phyloP scores from a whole-genome alignment of 1,139 yeast species.

The Lodderomyces metapsilosis region DNA sequence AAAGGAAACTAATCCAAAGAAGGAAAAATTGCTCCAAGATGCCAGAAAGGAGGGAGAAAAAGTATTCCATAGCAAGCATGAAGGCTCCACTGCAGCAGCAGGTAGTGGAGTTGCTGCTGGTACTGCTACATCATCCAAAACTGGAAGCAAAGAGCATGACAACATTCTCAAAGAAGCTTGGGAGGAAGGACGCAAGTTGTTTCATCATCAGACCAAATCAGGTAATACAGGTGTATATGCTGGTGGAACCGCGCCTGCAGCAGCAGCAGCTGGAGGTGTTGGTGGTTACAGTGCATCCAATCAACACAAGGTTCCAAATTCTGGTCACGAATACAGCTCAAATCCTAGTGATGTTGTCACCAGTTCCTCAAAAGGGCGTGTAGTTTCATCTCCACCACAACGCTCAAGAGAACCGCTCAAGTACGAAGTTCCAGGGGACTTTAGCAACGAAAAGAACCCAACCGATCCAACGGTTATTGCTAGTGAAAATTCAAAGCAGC shows the following conservation, averaged over 20 bases:
- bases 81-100: slow-evolving; percentile 4
- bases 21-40: slow-evolving; percentile 10
- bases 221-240: slow-evolving; percentile 5
- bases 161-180: slow-evolving; percentile 11
- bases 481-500: slow-evolving; percentile 10
- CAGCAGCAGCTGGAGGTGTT: slow-evolving; percentile 7
- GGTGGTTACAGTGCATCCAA: slow-evolving; percentile 9
- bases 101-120: slow-evolving; percentile 2
- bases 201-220: slow-evolving; percentile 9
- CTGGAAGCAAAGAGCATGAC: slow-evolving; percentile 7
- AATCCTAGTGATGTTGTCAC: slow-evolving; percentile 13
- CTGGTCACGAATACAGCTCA: slow-evolving; percentile 6
- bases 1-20: slow-evolving; percentile 2
- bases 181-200: slow-evolving; percentile 12
- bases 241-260: slow-evolving; percentile 3
- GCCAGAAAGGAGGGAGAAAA: slow-evolving; percentile 13
- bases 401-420: slow-evolving; percentile 29
- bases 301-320: slow-evolving; percentile 3
- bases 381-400: slow-evolving; percentile 32
- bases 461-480: slow-evolving; percentile 23
- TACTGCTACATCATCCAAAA: neutral
- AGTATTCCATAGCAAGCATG: neutral
- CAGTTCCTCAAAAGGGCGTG: slow-evolving; percentile 28
- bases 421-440: slow-evolving; percentile 32
- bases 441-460: slow-evolving; percentile 31